Conservation (phyloP, 768 basidiomycete species). For the Lyophyllum atratum region DNA sequence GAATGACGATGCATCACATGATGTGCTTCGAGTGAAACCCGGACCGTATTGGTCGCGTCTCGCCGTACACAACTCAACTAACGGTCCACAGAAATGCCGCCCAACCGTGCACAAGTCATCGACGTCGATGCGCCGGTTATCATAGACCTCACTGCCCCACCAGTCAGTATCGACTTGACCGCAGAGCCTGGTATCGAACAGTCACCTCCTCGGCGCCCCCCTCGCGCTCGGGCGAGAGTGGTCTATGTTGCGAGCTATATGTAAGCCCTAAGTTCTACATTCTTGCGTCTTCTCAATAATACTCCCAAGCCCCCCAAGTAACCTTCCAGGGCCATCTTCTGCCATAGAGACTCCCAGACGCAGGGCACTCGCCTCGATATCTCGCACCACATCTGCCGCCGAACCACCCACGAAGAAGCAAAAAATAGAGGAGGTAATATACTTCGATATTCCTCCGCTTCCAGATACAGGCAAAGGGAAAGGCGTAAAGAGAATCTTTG, state of each 20-base stretch:
- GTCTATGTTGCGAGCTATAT: neutral
- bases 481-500: slow-evolving; percentile 1
- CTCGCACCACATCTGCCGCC: neutral
- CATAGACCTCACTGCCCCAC: slow-evolving; percentile 3
- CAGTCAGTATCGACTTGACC: slow-evolving; percentile 8
- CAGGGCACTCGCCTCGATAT: neutral
- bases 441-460: neutral
- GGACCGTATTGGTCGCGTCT: no score
- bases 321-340: neutral
- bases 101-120: slow-evolving; percentile 1
- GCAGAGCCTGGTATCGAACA: neutral
- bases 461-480: neutral
- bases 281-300: neutral
- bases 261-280: neutral
- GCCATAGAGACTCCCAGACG: neutral
- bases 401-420: neutral
- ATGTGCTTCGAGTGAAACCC: no score
- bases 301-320: neutral
- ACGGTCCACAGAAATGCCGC: neutral
- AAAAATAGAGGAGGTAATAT: neutral
- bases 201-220: neutral
- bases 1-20: neutral
- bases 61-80: no score
- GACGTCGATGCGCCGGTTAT: slow-evolving; percentile 8
- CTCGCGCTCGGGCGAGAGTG: neutral